Percentiles rank a stretch among this genome's conserved stretches.
Conservation (phyloP, 2,329 filamentous ascomycete species). For the Xylariales sp. region DNA sequence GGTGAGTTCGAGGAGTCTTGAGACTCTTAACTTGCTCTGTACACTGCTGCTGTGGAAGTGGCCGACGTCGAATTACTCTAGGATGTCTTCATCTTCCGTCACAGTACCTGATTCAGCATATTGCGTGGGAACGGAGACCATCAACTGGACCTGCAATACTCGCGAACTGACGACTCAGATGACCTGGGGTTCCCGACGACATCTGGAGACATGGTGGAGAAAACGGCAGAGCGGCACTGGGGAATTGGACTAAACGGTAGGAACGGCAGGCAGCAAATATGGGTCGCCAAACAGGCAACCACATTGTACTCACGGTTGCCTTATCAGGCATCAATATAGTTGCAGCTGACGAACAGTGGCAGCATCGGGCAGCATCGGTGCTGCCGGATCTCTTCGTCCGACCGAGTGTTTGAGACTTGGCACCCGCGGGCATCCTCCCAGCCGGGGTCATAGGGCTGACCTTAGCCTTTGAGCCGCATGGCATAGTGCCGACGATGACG, state of each 20-base stretch:
- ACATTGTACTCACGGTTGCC: neutral
- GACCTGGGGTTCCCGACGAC: neutral
- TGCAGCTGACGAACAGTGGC: neutral
- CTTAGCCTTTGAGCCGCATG: constrained; percentile 31
- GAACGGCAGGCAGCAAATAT: neutral
- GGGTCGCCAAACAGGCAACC: neutral
- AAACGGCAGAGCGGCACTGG: neutral
- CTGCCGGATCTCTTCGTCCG: too few species aligned
- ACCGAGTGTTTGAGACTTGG: too few species aligned
- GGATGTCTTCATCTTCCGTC: neutral
- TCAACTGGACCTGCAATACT: neutral
- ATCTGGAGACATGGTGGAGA: neutral
- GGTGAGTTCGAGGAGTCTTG: neutral
- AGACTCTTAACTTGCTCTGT: neutral
- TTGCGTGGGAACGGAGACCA: neutral
- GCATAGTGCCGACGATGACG: constrained; percentile 30
- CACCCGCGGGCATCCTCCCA: neutral
- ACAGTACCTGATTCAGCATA: too few species aligned
- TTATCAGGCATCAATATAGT: too few species aligned
- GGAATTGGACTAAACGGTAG: too few species aligned
- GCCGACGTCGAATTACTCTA: neutral
- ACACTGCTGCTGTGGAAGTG: neutral
- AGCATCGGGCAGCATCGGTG: too few species aligned
- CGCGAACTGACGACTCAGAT: neutral
- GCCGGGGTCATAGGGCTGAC: constrained; percentile 28